Conservation (phyloP, 208 protist species). For the Wallacemonas sp. region DNA sequence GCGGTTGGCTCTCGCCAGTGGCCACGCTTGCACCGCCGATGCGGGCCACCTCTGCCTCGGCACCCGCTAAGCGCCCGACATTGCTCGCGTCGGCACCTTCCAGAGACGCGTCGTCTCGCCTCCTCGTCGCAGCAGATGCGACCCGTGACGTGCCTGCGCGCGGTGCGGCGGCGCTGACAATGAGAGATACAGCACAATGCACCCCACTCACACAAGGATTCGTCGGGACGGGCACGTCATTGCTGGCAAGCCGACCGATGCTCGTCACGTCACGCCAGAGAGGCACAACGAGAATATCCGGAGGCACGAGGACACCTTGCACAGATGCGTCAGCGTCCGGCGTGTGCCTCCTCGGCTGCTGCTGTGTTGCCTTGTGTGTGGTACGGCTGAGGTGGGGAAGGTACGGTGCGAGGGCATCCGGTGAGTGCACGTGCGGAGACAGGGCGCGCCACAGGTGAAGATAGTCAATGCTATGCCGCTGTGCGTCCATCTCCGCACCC, state of each 20-base stretch:
- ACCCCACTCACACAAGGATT: conserved; percentile 59
- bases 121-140: background rate
- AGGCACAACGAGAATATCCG: conserved; percentile 24
- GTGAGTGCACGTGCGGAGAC: too few species aligned
- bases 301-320: too few species aligned
- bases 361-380: too few species aligned
- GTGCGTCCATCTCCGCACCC: too few species aligned
- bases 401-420: too few species aligned
- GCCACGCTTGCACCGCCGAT: too few species aligned
- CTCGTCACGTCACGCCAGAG: conserved; percentile 25
- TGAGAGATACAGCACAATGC: conserved; percentile 35
- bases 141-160: background rate
- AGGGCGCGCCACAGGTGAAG: too few species aligned
- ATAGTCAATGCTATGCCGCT: too few species aligned
- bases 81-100: background rate
- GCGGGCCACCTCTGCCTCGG: background rate
- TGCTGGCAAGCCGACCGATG: conserved; percentile 40
- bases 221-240: conserved; percentile 31
- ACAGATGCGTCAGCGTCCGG: background rate
- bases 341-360: too few species aligned
- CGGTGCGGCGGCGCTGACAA: conserved; percentile 3
- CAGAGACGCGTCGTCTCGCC: too few species aligned
- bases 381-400: too few species aligned
- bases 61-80: background rate
- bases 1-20: too few species aligned